Evolutionary conservation across 1,284 basidiomycete genomes (phyloP).

Genomic region (Sanghuangporus baumii): DNA sequence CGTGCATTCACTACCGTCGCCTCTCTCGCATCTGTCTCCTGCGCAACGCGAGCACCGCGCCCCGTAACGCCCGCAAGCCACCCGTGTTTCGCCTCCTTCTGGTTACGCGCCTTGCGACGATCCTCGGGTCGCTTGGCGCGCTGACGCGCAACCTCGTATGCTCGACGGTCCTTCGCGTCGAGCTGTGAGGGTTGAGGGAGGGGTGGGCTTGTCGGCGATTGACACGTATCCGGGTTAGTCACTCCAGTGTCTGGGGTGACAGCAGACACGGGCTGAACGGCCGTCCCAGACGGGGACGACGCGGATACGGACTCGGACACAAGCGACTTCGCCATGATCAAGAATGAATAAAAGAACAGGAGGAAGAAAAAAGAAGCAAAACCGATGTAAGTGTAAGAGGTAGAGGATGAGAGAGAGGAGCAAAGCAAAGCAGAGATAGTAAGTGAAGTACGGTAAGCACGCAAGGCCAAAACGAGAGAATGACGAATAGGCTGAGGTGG

Average conservation of each 20-base stretch:
- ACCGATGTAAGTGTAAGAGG: neutral
- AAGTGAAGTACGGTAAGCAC: no score
- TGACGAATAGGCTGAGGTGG: no score
- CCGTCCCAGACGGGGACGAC: neutral
- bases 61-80: neutral
- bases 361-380: neutral
- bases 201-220: neutral
- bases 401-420: no score
- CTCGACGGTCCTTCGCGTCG: slow-evolving; percentile 11
- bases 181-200: neutral
- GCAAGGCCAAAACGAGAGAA: no score
- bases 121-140: slow-evolving; percentile 6
- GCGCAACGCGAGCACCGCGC: neutral
- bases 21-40: neutral
- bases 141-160: slow-evolving; percentile 13
- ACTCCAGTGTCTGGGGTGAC: neutral
- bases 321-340: neutral
- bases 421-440: no score
- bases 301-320: neutral
- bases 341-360: neutral
- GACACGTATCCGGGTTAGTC: neutral
- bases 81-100: slow-evolving; percentile 3
- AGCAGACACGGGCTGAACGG: neutral
- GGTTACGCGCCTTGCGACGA: slow-evolving; percentile 10
- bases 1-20: neutral